phyloP scores from a whole-genome alignment of 2,329 filamentous ascomycete species.

The Aspergillus pseudoviridinutans region DNA sequence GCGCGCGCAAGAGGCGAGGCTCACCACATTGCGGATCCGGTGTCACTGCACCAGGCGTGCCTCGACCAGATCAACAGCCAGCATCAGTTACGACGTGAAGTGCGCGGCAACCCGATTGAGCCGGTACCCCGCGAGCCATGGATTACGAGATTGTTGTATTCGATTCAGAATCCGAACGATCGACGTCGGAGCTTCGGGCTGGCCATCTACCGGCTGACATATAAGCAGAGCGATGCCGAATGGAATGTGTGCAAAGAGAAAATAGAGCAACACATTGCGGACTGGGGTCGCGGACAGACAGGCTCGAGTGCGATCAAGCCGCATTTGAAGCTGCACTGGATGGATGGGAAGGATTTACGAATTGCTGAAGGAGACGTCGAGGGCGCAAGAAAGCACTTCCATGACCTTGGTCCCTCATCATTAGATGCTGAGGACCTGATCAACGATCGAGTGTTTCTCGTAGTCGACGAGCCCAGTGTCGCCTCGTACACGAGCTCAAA shows the following conservation, averaged over 20 bases:
- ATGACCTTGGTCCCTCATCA: neutral
- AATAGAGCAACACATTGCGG: conserved; percentile 18
- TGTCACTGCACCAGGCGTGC: neutral
- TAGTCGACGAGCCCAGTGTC: conserved; percentile 13
- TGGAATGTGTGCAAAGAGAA: conserved; percentile 19
- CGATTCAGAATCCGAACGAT: neutral
- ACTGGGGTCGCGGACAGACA: conserved; percentile 21
- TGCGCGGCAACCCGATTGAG: conserved; percentile 8
- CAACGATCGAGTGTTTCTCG: conserved; percentile 10
- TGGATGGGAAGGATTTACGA: conserved; percentile 19
- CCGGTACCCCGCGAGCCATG: conserved; percentile 15
- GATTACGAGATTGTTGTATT: conserved; percentile 5
- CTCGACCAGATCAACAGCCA: conserved; percentile 8
- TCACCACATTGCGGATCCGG: neutral
- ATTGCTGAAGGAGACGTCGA: conserved; percentile 14
- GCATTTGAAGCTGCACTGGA: conserved; percentile 22
- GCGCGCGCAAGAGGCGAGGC: neutral
- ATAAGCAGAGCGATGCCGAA: conserved; percentile 16
- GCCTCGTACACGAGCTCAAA: conserved; percentile 12
- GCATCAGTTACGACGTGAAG: conserved; percentile 8
- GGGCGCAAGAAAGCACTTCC: conserved; percentile 12
- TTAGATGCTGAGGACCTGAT: neutral
- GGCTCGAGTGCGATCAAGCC: conserved; percentile 17
- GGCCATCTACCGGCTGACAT: conserved; percentile 22
- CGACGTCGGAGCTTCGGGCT: conserved; percentile 9